A percentile compares a stretch with the other conserved stretches of the same genome.
Conservation (phyloP, 2,329 filamentous ascomycete genomes). For the Chaetomium globosum region DNA sequence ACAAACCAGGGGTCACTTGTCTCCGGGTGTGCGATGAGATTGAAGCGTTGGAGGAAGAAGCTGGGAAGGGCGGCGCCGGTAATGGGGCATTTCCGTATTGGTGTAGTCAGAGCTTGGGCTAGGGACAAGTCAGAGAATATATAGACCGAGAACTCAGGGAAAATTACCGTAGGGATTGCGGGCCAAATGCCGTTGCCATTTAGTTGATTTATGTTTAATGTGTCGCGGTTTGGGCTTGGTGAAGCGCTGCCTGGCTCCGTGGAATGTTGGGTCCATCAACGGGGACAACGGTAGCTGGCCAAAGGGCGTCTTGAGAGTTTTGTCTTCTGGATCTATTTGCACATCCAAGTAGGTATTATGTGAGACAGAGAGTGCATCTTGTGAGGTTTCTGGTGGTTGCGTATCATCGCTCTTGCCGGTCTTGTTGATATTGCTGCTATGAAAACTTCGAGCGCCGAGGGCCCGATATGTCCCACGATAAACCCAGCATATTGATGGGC, state of each 20-base stretch:
- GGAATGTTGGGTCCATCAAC: constrained; percentile 55
- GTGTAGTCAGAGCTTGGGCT: constrained; percentile 66
- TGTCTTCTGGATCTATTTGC: constrained; percentile 45
- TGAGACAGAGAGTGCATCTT: background rate
- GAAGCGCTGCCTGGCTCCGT: constrained; percentile 49
- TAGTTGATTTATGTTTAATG: constrained; percentile 36
- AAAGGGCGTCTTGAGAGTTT: constrained; percentile 50
- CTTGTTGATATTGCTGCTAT: constrained; percentile 31
- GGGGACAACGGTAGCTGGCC: constrained; percentile 58
- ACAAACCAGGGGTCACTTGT: constrained; percentile 59
- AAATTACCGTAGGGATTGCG: constrained; percentile 66
- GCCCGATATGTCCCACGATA: background rate
- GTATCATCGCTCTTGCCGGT: background rate
- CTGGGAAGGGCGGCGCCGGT: constrained; percentile 56
- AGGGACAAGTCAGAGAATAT: constrained; percentile 5
- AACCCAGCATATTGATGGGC: background rate
- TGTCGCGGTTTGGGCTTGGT: constrained; percentile 44
- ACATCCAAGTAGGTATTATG: constrained; percentile 15
- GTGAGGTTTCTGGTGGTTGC: background rate
- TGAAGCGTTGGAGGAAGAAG: constrained; percentile 66
- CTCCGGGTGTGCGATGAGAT: constrained; percentile 57
- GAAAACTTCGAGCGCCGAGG: background rate
- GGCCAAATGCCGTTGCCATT: constrained; percentile 60
- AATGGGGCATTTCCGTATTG: constrained; percentile 58
- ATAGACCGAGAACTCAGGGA: background rate